Base-by-base conservation (phyloP, 331 rosid genomes). In the Dryas integrifolia region DNA sequence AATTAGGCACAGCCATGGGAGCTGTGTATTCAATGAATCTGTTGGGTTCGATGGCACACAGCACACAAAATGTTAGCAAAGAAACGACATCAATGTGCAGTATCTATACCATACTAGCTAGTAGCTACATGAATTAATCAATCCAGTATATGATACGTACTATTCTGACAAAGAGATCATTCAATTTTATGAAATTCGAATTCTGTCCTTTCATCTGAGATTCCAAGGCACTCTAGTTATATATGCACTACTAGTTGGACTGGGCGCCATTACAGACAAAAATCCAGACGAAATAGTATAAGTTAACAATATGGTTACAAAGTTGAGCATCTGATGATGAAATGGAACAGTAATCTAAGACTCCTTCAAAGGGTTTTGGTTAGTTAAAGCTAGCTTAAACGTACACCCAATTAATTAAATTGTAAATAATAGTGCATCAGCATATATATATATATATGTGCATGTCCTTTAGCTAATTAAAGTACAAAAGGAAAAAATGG, bases 151-250 rank as follows among this genome's bases (percentile, higher is more conserved):
- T 14, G 48, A 13, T 41, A 41, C 4, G 24, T 14, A 18, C 4
- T 9, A 4, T 8, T 4, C 11, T 3, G 69, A 35, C 41, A 49
- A 48, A 60, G 21, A 38, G 61, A 57, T 24, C 66, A 47, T 2
- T 30, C 35, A 30, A 30, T 30, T 30, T 18, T 15, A 14, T 44
- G 57, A n/a, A 44, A 58, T 57, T 26, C 24, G 57, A 71, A 57
- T 57, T 45, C 5, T 24, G 46, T 57, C 44, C 35, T 21, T 7
- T 56, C 55, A 70, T 70, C 57, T 71, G 75, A 71, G 55, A 45
- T 72, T 72, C 47, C 76, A 9, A 70, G 66, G 75, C 52, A 57
- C 43, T 26, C 45, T 13, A 9, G 15, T 10, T 24, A 66, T 26
- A n/a, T 57, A 53, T 13, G 7, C 5, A 38, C 49, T 43, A 57